A percentile compares a stretch with the other conserved stretches of the same genome.
Conservation (phyloP, 345 rosid genomes). For the Citrus trifoliata region DNA sequence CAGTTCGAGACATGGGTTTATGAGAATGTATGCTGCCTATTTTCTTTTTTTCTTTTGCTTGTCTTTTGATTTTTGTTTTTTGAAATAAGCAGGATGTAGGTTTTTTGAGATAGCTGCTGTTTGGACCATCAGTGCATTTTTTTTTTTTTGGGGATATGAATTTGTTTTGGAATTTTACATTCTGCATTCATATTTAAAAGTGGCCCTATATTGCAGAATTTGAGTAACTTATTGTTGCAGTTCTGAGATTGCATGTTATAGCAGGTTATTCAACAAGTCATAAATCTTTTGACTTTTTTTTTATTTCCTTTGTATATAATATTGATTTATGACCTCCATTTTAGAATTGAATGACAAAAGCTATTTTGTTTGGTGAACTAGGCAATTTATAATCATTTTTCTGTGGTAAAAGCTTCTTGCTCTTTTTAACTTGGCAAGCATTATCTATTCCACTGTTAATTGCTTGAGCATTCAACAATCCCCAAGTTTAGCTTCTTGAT, state of each 20-base stretch:
- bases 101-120: too few relatives aligned
- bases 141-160: background rate
- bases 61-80: background rate
- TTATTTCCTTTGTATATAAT: background rate
- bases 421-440: too few relatives aligned
- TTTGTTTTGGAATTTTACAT: background rate
- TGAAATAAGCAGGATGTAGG: background rate
- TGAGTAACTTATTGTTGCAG: background rate
- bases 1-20: too few relatives aligned
- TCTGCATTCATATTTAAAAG: background rate
- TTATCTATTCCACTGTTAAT: too few relatives aligned
- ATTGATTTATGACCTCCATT: too few relatives aligned
- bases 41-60: background rate
- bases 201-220: background rate
- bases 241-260: background rate
- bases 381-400: background rate
- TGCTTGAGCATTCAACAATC: too few relatives aligned
- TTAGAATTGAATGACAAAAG: background rate
- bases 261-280: background rate
- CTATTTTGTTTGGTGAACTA: background rate
- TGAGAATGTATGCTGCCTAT: background rate
- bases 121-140: background rate
- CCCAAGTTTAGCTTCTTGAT: too few relatives aligned
- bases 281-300: background rate
- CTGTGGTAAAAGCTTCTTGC: background rate